Conservation (phyloP, 352 stramenopile species). For the Phytophthora capsici region DNA sequence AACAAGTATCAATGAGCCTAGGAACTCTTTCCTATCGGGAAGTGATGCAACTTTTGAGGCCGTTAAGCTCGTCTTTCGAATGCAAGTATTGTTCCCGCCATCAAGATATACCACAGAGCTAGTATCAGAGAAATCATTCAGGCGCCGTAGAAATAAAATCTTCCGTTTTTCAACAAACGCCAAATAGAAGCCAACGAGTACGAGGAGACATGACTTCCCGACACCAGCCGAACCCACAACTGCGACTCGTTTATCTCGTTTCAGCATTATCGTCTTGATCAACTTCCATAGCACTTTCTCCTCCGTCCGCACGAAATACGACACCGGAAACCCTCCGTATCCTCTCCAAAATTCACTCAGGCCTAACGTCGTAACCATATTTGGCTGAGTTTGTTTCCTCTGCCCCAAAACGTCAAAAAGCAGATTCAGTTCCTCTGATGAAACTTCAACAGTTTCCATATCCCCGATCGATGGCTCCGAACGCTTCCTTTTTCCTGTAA, state of each 20-base stretch:
- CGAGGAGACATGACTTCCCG: slow-evolving; percentile 38
- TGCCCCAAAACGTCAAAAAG: slow-evolving; percentile 23
- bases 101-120: slow-evolving; percentile 31
- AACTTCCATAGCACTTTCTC: slow-evolving; percentile 29
- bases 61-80: slow-evolving; percentile 15
- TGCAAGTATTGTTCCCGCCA: slow-evolving; percentile 19
- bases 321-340: slow-evolving; percentile 29
- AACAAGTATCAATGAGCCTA: slow-evolving; percentile 25
- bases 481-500: slow-evolving; percentile 31
- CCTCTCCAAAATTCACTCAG: slow-evolving; percentile 26
- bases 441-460: slow-evolving; percentile 12
- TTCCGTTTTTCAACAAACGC: slow-evolving; percentile 30
- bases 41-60: slow-evolving; percentile 21
- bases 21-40: slow-evolving; percentile 26
- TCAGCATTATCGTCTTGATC: slow-evolving; percentile 22
- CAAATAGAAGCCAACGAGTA: slow-evolving; percentile 31
- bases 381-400: slow-evolving; percentile 5
- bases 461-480: slow-evolving; percentile 15
- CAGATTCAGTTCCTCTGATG: slow-evolving; percentile 2
- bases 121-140: slow-evolving; percentile 13
- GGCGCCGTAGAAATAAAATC: slow-evolving; percentile 27
- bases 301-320: slow-evolving; percentile 35
- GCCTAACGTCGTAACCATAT: slow-evolving; percentile 8
- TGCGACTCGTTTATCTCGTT: slow-evolving; percentile 21
- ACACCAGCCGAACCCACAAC: slow-evolving; percentile 34